Base-by-base conservation (phyloP, 2,329 filamentous ascomycete genomes). In the Aspergillus phoenicis region DNA sequence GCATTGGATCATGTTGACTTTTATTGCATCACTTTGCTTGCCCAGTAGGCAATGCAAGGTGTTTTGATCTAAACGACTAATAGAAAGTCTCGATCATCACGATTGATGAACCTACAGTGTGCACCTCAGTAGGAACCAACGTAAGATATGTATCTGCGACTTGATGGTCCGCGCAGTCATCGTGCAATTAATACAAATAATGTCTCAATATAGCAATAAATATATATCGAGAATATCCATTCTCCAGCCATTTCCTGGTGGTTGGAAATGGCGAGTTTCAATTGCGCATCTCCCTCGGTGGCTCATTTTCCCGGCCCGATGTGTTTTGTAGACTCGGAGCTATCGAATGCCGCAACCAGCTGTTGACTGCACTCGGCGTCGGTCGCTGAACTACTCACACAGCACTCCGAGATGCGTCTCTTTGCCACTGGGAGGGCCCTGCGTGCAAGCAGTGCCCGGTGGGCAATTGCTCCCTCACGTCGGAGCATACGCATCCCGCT, bases 341-440 rank as follows among this genome's bases (percentile, higher is more conserved):
- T 54, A 15, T 45, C 38, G 7, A 36, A 6, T 39, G 52, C 52
- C 38, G 43, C 52, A 45, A 30, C n/a, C 5, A 55, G 39, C 52
- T 3, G 15, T 22, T 8, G 26, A 47, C 17, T 30, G 30, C 52
- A 1, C 39, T 30, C 39, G 17, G 24, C 17, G 11, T 28, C 33
- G 24, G 20, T 26, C 24, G 3, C 17, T 26, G 8, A 24, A 38
- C 13, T 39, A 20, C 28, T 53, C 24, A 15, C 58, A 15, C 22
- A 36, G 57, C 64, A 41, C 52, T 28, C 36, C 38, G 54, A 52
- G 15, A 80, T 79, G 77, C 74, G 76, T 49, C 63, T 78, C 51
- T 63, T 77, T 58, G 76, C 76, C 58, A 78, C 76, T 5, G 73
- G 76, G 57, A 72, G 77, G 65, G 76, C 72, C 41, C 70, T 79